Evolutionary conservation across 176 grass and related monocot genomes (phyloP), one percentile per base, ranked within the genome.

Genomic region (Cenchrus americanus): DNA sequence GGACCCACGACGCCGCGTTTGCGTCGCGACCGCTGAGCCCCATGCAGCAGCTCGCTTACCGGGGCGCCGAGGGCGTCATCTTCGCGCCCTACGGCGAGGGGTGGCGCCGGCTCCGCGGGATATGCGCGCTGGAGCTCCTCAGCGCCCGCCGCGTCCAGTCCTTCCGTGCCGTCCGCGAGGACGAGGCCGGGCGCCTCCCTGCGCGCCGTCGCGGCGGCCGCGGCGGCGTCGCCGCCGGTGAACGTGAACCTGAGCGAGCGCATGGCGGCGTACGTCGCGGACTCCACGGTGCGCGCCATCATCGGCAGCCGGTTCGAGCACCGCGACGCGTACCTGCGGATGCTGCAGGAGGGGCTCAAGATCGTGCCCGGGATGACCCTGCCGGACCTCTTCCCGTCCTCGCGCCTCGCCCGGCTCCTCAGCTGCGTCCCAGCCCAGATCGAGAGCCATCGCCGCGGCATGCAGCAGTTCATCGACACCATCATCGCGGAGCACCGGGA

Each of bases 341-440:
- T 78, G 80, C 60, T 88, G 8, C 37, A 65, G 44, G 68, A 66
- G 22, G 24, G 76, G 65, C 37, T 88, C 74, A 67, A 65, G 2
- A 71, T 82, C 72, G 66, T 70, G 44, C 62, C 91, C 14, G 87
- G 87, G 54, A 67, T 81, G 49, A 93, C 82, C 76, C 57, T 87
- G 70, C 82, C 81, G 9, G 87, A 93, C 80, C 80, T 93, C 12
- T 93, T 81, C 80, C 87, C 87, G 7, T 90, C 91, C 5, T 89
- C 86, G 66, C 74, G 66, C 34, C 74, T 88, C 13, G 74, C 66
- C 22, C 71, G 53, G 80, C 74, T 88, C 66, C 3, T 83, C 66
- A 83, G 80, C 65, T 54, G 54, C 5, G 71, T n/a, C 2, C 71
- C 71, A 2, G 41, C 51, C 10, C 21, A 46, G 66, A 64, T 89